These are phyloP conservation scores for Solanum hybrid DNA, from an alignment of 305 asterid genomes.

Conservation along the genomic window DNA sequence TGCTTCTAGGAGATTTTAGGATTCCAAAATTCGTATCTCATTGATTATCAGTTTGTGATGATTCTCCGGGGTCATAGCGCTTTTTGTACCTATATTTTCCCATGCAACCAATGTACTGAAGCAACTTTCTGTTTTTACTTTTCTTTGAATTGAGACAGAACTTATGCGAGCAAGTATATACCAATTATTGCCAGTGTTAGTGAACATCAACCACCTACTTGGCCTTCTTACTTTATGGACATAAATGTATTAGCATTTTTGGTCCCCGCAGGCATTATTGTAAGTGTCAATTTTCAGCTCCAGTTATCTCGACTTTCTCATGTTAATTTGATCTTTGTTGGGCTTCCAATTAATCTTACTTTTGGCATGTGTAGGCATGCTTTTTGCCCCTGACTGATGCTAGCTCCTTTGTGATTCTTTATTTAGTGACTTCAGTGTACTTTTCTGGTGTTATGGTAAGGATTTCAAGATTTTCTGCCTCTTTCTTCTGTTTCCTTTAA, in stretches of 20 bases:
- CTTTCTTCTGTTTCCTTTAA: not conserved
- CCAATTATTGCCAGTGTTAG: constrained; percentile 99
- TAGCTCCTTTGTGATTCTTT: constrained; percentile 88
- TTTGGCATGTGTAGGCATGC: constrained; percentile 67
- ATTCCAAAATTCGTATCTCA: not conserved
- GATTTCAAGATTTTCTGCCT: constrained; percentile 7
- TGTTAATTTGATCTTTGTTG: constrained; percentile 2
- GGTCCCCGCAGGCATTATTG: constrained; percentile 97
- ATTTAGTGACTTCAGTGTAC: constrained; percentile 91
- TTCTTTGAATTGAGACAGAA: constrained; percentile 45
- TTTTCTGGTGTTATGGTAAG: constrained; percentile 99
- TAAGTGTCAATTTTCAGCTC: constrained; percentile 29
- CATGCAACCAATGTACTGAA: constrained; percentile 18
- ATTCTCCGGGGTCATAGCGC: not conserved
- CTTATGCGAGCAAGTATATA: constrained; percentile 98
- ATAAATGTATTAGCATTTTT: constrained; percentile 90
- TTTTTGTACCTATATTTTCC: not conserved
- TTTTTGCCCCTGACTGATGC: constrained; percentile 94
- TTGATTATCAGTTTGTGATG: not conserved
- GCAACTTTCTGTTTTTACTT: not conserved
- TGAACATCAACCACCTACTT: constrained; percentile 98
- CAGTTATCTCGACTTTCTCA: not conserved
- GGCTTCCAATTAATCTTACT: constrained; percentile 7
- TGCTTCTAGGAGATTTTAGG: not conserved
- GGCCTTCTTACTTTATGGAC: constrained; percentile 99